Evolutionary conservation across 257 asterid genomes (phyloP), one percentile per base, ranked within the genome.

Genomic region (Ehretia macrophylla): DNA sequence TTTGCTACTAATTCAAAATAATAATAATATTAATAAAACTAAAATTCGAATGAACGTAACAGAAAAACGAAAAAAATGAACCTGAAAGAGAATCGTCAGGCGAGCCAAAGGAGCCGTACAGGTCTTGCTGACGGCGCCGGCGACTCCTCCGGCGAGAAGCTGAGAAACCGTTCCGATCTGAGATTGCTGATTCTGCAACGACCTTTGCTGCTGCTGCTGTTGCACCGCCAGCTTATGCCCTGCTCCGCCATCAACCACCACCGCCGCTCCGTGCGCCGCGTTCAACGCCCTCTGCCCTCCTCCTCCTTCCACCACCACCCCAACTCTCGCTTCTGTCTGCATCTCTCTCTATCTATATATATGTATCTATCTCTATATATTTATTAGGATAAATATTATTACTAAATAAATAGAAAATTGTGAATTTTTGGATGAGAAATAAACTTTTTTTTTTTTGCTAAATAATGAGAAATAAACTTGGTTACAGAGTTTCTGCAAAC

Each of bases 71-170:
- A 44, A 45, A 38, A 48, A 74, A 19, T 8, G 19, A 48, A 78
- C 90, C 96, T 88, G 96, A 68, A 88, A 88, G 2, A 83, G 88
- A 65, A 88, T 88, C 49, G 96, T 88, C 49, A 88, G 88, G 57
- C 96, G 90, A 23, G 95, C 88, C 16, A 88, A 88, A 23, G 96
- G 96, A 18, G 96, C 95, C 18, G 96, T 88, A 60, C 90, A 83
- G 17, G 96, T 88, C 82, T 88, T 88, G 69, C 93, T 85, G 20
- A 88, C 81, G 55, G 96, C 95, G 48, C 96, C 95, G 55, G 96
- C 96, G 12, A 88, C 59, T n/a, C 96, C 95, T 6, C 96, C 95
- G 19, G 95, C 95, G 8, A 88, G 70, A 50, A 88, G 95, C 79
- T 88, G 95, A 17, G 95, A 73, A 1, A 78, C 80, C 5, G 89